A percentile compares a stretch with the other conserved stretches of the same genome.
Evolutionary conservation across 2,329 filamentous ascomycete genomes (phyloP).

Genomic region (Venturia nashicola): DNA sequence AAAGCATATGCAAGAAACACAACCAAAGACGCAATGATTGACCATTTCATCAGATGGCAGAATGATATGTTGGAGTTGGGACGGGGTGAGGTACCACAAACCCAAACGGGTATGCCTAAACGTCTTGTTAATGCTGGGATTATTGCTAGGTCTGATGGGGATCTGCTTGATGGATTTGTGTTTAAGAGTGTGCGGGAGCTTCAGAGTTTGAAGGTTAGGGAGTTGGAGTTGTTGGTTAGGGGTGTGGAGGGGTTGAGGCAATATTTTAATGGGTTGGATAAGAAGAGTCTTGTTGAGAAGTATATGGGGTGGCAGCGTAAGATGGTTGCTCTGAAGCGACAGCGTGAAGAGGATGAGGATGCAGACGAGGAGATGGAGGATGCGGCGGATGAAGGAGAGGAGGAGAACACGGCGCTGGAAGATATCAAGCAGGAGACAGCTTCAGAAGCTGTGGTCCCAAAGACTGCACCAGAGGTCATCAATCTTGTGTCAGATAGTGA

Average conservation of each 20-base stretch:
- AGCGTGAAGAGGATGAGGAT: not conserved
- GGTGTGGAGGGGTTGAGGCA: not conserved
- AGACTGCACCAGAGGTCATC: not conserved
- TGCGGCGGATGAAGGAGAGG: not conserved
- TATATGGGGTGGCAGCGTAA: not conserved
- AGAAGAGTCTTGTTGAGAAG: not conserved
- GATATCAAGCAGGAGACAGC: not conserved
- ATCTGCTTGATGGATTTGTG: not conserved
- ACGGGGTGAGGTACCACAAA: not conserved
- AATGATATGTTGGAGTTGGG: not conserved
- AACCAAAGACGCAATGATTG: not conserved
- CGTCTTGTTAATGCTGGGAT: not conserved
- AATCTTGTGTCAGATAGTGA: not conserved
- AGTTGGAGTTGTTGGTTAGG: not conserved
- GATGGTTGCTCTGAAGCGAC: not conserved
- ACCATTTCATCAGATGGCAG: not conserved
- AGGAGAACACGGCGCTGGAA: not conserved
- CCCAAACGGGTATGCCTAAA: no score
- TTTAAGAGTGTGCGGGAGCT: not conserved
- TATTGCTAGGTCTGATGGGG: not conserved
- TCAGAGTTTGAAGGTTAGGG: not conserved
- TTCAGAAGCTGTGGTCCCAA: not conserved
- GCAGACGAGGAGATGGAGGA: not conserved
- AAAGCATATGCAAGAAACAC: not conserved
- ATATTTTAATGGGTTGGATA: not conserved